Evolutionary conservation across 129 eudicot genomes (phyloP).

Genomic region (Erigeron canadensis): DNA sequence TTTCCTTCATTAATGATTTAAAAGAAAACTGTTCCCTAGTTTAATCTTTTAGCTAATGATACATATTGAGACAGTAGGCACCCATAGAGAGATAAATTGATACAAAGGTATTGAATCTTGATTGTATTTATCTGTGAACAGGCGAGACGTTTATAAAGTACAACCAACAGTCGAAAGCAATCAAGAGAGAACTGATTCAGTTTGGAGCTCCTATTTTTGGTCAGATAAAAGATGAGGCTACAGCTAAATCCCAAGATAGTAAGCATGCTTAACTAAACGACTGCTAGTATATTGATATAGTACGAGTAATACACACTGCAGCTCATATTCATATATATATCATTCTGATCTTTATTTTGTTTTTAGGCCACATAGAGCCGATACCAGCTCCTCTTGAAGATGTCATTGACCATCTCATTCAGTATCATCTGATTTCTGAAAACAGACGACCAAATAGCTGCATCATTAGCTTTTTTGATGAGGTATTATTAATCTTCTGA

Average conservation of each 20-base stretch:
- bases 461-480: constrained; percentile 92
- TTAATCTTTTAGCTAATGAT: too few relatives aligned
- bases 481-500: constrained; percentile 51
- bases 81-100: neutral
- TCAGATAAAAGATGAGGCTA: constrained; percentile 67
- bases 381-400: constrained; percentile 85
- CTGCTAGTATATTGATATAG: neutral
- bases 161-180: constrained; percentile 84
- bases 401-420: constrained; percentile 72
- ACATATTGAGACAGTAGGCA: neutral
- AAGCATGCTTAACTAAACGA: constrained; percentile 24
- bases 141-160: constrained; percentile 86
- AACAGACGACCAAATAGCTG: constrained; percentile 91
- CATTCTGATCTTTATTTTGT: neutral
- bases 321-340: neutral
- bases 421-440: constrained; percentile 82
- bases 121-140: constrained; percentile 19
- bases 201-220: constrained; percentile 93
- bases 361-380: constrained; percentile 74
- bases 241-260: constrained; percentile 50
- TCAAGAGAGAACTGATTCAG: constrained; percentile 87
- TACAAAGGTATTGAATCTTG: constrained; percentile 14
- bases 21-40: neutral
- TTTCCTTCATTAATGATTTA: neutral
- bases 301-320: neutral